Percentiles rank a stretch among this genome's conserved stretches.
Conservation (phyloP, 768 basidiomycete species). For the Pisolithus microcarpus region DNA sequence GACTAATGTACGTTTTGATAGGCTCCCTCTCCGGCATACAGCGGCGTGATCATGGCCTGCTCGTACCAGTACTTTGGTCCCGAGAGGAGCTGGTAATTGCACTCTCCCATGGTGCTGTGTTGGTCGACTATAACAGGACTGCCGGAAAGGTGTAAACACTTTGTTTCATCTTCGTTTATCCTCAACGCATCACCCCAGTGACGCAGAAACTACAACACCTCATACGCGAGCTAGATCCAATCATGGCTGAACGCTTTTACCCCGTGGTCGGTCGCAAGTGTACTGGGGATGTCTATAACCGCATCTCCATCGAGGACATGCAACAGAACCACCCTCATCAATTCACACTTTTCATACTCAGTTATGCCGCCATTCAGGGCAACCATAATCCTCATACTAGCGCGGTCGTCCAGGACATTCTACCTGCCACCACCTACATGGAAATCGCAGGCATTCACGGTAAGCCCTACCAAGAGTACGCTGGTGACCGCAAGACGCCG, state of each 20-base stretch:
- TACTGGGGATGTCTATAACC: slow-evolving; percentile 11
- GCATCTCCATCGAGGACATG: slow-evolving; percentile 19
- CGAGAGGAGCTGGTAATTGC: too few relatives aligned
- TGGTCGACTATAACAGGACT: too few relatives aligned
- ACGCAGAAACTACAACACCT: too few relatives aligned
- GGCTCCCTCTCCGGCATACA: too few relatives aligned
- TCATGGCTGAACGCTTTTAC: slow-evolving; percentile 3
- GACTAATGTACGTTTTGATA: too few relatives aligned
- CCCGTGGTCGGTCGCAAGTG: slow-evolving; percentile 15
- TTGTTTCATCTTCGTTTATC: too few relatives aligned
- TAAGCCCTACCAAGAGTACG: slow-evolving; percentile 19
- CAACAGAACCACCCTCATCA: slow-evolving; percentile 14
- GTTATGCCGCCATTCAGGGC: slow-evolving; percentile 11
- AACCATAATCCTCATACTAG: neutral
- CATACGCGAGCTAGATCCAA: too few relatives aligned
- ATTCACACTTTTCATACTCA: slow-evolving; percentile 21
- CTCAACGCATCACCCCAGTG: too few relatives aligned
- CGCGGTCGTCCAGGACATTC: neutral
- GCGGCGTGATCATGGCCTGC: too few relatives aligned
- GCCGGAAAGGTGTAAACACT: too few relatives aligned
- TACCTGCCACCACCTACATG: slow-evolving; percentile 13
- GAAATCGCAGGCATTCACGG: slow-evolving; percentile 15
- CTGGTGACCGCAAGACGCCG: slow-evolving; percentile 15
- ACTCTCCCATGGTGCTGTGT: too few relatives aligned
- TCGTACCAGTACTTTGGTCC: too few relatives aligned